Evolutionary conservation across 2,329 filamentous ascomycete species (phyloP).

Genomic region (Cucurbitaria berberidis): DNA sequence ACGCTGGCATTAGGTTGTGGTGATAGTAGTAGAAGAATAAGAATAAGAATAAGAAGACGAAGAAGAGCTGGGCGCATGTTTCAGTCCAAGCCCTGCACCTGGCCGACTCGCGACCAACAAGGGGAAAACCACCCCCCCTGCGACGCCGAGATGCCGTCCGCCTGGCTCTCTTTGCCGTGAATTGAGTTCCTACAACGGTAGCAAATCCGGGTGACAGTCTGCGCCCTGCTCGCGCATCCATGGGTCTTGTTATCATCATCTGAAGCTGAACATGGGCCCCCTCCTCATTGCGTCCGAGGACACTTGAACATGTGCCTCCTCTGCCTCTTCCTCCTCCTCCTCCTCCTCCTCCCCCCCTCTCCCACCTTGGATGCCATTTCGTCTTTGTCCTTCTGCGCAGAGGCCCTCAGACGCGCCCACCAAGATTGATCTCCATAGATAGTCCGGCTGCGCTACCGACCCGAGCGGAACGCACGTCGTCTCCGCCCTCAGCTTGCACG

Average conservation of each 20-base stretch:
- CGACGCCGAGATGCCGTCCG: too few relatives aligned
- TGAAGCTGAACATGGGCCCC: too few relatives aligned
- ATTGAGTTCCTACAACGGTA: conserved; percentile 9
- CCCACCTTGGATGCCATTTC: conserved; percentile 4
- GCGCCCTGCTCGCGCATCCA: background rate
- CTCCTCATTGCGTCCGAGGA: too few relatives aligned
- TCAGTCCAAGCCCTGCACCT: conserved; percentile 13
- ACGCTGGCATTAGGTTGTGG: too few relatives aligned
- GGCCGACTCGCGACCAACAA: conserved; percentile 8
- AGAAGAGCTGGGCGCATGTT: too few relatives aligned
- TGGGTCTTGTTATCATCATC: background rate
- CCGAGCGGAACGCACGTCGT: background rate
- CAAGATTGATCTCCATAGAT: conserved; percentile 12
- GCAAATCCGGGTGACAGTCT: conserved; percentile 2
- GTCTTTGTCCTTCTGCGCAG: conserved; percentile 1
- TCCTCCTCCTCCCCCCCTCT: background rate
- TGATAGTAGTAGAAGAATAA: too few relatives aligned
- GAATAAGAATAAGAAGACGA: too few relatives aligned
- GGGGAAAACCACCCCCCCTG: conserved; percentile 4
- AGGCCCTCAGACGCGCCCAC: conserved; percentile 13
- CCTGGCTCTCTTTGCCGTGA: too few relatives aligned
- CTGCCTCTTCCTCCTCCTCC: too few relatives aligned
- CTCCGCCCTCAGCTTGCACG: conserved; percentile 8
- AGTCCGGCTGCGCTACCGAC: conserved; percentile 18
- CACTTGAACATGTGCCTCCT: too few relatives aligned